Evolutionary conservation across 2,329 filamentous ascomycete genomes (phyloP).

Genomic region (Fusarium brevicatenulatum): DNA sequence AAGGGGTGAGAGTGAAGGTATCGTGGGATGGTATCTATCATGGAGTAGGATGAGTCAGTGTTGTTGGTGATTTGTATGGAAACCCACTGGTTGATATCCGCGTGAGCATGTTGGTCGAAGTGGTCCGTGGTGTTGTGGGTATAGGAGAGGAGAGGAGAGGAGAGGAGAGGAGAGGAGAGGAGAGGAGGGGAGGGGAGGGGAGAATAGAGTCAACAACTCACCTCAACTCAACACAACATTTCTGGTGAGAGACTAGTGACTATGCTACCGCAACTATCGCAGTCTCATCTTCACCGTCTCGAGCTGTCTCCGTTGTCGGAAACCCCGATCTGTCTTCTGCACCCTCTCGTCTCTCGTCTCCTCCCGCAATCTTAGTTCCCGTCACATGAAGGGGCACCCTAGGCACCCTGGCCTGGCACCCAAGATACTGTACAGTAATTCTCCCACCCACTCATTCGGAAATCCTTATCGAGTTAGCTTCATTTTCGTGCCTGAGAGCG

Average conservation of each 20-base stretch:
- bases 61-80: neutral
- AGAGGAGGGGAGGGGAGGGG: too few relatives aligned
- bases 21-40: neutral
- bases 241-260: neutral
- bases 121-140: constrained; percentile 13
- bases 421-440: neutral
- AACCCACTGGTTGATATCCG: neutral
- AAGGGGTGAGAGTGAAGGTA: neutral
- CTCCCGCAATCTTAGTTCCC: constrained; percentile 21
- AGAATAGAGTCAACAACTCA: constrained; percentile 6
- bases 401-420: too few relatives aligned
- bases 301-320: constrained; percentile 17
- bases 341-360: neutral
- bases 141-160: neutral
- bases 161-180: neutral
- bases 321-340: neutral
- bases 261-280: neutral
- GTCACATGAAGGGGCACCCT: constrained; percentile 11
- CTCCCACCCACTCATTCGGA: constrained; percentile 1
- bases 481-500: constrained; percentile 16
- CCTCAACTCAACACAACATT: neutral
- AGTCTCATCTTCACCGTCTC: neutral
- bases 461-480: constrained; percentile 1
- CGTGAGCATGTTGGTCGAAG: neutral
- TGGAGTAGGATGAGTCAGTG: constrained; percentile 1